Base-by-base conservation (phyloP, 208 protist species). In the Acanthamoeba triangularis region DNA sequence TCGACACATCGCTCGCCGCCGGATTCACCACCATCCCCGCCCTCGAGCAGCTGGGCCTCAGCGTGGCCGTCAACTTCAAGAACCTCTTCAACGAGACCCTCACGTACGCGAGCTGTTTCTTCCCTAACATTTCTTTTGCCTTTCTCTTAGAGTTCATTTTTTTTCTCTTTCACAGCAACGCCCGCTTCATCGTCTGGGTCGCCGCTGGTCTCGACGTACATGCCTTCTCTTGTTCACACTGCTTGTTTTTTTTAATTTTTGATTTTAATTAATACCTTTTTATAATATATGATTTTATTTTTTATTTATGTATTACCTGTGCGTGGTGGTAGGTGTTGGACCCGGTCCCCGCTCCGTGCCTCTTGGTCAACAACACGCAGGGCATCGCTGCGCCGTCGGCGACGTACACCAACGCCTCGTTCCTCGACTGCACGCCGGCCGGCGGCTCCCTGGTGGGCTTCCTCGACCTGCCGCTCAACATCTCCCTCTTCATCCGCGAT, bases 401-500 rank as follows among this genome's bases (percentile, higher is more conserved):
- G 63, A 69, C 28, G 63, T 69, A 69, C 63, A 69, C 63, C 72
- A 52, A 41, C 13, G 30, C 72, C 2, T 80, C 33, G 16, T 80
- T 30, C 72, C 37, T 80, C 25, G 72, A 47, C n/a, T 94, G 54
- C 28, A 41, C 88, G 1, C 41, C 52, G 10, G 37, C n/a, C n/a
- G 18, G 52, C n/a, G 44, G 90, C 14, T 16, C 35, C 30, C 16
- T 84, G 13, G 7, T n/a, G 30, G 23, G 14, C n/a, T 95, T 82
- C 44, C 69, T 35, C 37, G 44, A 90, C 47, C 1, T 65, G 10
- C 52, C 30, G 7, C 33, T 95, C 59, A 67, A 65, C 28, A 20
- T 96, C n/a, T 61, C 47, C n/a, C 8, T 96, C 20, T 94, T 95
- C 37, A 96, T 96, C n/a, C 25, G 67, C 3, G 90, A 96, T n/a